Base-by-base conservation (phyloP, 495 filamentous ascomycete species). In the Podospora fimiseda region DNA sequence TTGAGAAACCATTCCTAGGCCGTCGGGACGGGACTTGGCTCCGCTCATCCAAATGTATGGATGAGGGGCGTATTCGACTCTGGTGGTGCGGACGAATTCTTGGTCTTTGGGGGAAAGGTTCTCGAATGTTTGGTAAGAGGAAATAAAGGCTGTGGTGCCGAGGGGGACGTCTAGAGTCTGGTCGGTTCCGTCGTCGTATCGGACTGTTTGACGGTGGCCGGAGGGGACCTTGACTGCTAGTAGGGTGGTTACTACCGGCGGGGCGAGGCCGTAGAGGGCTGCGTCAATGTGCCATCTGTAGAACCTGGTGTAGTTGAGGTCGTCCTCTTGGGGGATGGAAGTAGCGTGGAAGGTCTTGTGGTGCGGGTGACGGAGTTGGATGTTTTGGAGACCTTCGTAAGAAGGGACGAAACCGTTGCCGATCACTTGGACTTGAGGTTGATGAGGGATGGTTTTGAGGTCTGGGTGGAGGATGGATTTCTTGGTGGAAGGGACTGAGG, bases 261-360 rank as follows among this genome's bases (percentile, higher is more conserved):
- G 85, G 27, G 86, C 78, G 15, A 87, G 73, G 11, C 78, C 86
- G 61, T 89, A 89, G 2, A 88, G 70, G 6, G 86, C 85, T 9
- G 86, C 86, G 62, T 89, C 86, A 50, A 89, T 88, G 59, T 89
- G 86, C 86, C 85, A 89, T 30, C 86, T 73, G 65, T 86, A 88
- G 67, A 88, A 89, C 20, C 85, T 80, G 4, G 86, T 88, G 64
- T 74, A 80, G 40, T 79, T 76, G 20, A 84, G 71, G 56, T 88
- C 84, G 43, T 86, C 80, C 2, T 77, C 74, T 15, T 72, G 75
- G 9, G 82, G 76, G 56, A 89, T 80, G 38, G 74, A 59, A 36
- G 80, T 75, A 41, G 81, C 79, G 64, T 88, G 85, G 64, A 89
- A 89, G 15, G 80, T 86, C 50, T 74, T 76, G 72, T 89, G 85